Evolutionary conservation across 2,329 filamentous ascomycete species (phyloP), one percentile per base, ranked within the genome.

Genomic region (Daldinia eschscholtzii): DNA sequence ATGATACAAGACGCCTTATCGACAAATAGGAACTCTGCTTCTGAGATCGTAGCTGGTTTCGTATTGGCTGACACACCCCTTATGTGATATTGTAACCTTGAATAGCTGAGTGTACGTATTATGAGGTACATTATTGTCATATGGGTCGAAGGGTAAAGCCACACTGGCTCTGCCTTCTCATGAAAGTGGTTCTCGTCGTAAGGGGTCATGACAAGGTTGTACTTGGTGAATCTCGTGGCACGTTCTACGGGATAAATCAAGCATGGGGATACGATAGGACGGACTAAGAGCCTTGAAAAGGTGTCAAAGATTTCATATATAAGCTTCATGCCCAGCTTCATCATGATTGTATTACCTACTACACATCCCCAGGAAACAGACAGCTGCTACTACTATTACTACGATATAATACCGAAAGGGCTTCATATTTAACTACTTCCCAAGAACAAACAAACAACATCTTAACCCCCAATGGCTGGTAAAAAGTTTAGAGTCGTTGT

Each of bases 401-500:
- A 23, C 9, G 18, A 46, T 46, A 18, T 28, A 48, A 4, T 6
- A 30, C 26, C 2, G n/a, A 6, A 10, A 30, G 4, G n/a, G 13
- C 15, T 30, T 30, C 46, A n/a, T 15, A 26, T 28, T n/a, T n/a
- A 1, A 50, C 26, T n/a, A 30, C 6, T 30, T n/a, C 4, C 30
- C 30, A 30, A 50, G 13, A n/a, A 50, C 6, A 6, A 50, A 50
- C 12, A 2, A n/a, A 50, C 13, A 10, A 30, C 26, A 50, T n/a
- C 3, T 30, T 30, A n/a, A 50, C 26, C 15, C 18, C 42, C 35
- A 15, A 68, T 66, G 67, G 42, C 56, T 26, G 56, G 44, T 15
- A 46, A 35, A 53, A 63, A 61, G 1, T 74, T 74, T 35, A 70
- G 62, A n/a, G 76, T 76, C 39, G 71, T 79, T 37, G 68, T 79